phyloP scores from a whole-genome alignment of 176 grass and related monocot genomes.

The Aegilops longissima region DNA sequence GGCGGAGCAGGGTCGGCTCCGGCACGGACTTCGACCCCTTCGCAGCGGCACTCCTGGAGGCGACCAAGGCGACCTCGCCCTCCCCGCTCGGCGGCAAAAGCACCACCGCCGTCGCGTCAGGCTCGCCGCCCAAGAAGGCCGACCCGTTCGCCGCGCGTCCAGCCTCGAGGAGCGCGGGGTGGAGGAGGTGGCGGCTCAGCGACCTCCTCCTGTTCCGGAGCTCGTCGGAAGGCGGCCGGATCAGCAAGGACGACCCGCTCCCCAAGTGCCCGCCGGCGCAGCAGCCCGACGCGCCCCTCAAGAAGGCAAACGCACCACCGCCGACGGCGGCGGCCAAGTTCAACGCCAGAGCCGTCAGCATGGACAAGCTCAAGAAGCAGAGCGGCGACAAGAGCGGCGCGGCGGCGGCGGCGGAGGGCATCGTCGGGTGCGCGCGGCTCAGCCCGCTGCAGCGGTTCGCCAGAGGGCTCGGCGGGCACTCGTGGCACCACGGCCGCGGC shows the following conservation, averaged over 20 bases:
- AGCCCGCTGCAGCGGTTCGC: conserved; percentile 69
- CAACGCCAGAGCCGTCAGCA: not conserved
- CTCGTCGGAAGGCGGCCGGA: conserved; percentile 54
- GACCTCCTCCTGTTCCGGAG: conserved; percentile 88
- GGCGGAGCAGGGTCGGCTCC: conserved; percentile 44
- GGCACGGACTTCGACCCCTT: conserved; percentile 86
- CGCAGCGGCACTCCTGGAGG: conserved; percentile 64
- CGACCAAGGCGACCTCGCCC: conserved; percentile 57
- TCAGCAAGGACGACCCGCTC: conserved; percentile 53
- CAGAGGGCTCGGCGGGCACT: conserved; percentile 46
- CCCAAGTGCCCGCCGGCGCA: conserved; percentile 45
- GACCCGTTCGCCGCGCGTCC: not conserved
- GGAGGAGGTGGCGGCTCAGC: conserved; percentile 72
- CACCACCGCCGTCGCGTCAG: not conserved
- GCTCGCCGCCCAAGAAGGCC: conserved; percentile 9
- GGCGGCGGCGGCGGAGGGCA: conserved; percentile 36
- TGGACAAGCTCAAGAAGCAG: conserved; percentile 33
- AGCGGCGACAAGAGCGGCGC: conserved; percentile 27
- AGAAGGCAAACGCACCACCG: conserved; percentile 18
- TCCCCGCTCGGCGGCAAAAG: conserved; percentile 47
- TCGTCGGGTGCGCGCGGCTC: conserved; percentile 58
- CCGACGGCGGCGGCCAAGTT: not conserved
- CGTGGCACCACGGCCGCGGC: conserved; percentile 51
- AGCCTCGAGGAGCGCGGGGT: conserved; percentile 36
- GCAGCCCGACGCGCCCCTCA: conserved; percentile 9